Evolutionary conservation across 1,139 yeast genomes (phyloP), one percentile per base, ranked within the genome.

Genomic region (Pichia sp.): DNA sequence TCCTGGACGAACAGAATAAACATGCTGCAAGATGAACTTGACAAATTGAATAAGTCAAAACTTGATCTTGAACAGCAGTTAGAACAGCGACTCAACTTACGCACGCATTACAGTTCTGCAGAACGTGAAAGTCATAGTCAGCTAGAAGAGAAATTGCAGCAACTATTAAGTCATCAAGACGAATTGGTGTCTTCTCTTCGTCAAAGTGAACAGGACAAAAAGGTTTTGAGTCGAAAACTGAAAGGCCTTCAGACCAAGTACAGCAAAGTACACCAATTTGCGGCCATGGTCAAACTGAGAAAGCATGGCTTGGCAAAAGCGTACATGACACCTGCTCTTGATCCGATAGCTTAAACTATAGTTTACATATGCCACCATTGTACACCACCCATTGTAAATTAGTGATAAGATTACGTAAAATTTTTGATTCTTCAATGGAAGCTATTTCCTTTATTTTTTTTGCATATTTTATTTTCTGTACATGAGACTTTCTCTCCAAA

Each of bases 271-370:
- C 50, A 41, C 8, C 37, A 48, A 21, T 41, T 55, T 4, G 44
- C 46, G 4, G 49, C 49, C 1, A 19, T 55, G 16, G 46, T 55
- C 10, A 54, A 49, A 46, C 36, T 56, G 8, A 56, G 48, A 23
- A 50, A 55, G 39, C 19, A 21, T 3, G 55, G 55, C 6, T 48
- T 46, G 10, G 51, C 34, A 3, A 47, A 46, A 22, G 50, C 48
- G 18, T 53, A 49, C 28, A 36, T 50, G 4, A 49, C 52, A 2
- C 50, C 53, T 7, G 53, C 53, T 5, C 45, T 51, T 6, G 44
- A 36, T 7, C 49, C 54, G 9, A 40, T 55, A 5, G 43, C 48
- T n/a, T 46, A 30, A 46, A 19, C 37, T 34, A 34, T 18, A 34
- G 37, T 12, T 13, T 34, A 13, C 3, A 41, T 22, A 8, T 23